Percentiles rank a stretch among this genome's conserved stretches.
Evolutionary conservation across 1,284 basidiomycete genomes (phyloP).

Genomic region (Tilletia caries): DNA sequence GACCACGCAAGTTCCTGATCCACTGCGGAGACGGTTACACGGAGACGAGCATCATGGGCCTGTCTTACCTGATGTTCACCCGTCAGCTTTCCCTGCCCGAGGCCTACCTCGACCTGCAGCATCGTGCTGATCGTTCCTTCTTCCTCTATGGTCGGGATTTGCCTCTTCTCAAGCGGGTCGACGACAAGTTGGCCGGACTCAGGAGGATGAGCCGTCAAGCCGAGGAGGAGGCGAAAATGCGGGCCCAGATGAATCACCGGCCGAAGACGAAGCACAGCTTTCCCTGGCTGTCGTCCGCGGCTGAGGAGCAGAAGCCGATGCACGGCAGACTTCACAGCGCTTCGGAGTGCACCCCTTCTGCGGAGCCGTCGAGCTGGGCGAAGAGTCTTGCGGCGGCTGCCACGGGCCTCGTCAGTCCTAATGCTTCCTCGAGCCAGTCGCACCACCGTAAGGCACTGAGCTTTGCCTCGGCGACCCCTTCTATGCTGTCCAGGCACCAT

Average conservation of each 20-base stretch:
- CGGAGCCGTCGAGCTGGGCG: constrained; percentile 7
- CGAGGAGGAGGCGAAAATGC: constrained; percentile 13
- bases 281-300: constrained; percentile 10
- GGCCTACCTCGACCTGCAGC: constrained; percentile 74
- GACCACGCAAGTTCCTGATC: constrained; percentile 35
- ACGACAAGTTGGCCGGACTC: constrained; percentile 59
- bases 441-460: background rate
- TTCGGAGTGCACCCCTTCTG: background rate
- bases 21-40: constrained; percentile 61
- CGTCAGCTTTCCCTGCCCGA: constrained; percentile 70
- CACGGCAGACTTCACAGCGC: background rate
- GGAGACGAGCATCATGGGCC: constrained; percentile 81
- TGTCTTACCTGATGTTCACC: constrained; percentile 82
- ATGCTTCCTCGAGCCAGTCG: background rate
- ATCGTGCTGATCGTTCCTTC: constrained; percentile 66
- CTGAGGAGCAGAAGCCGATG: background rate
- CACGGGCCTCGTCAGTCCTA: constrained; percentile 13
- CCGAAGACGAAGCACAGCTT: constrained; percentile 15
- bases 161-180: constrained; percentile 70
- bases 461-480: constrained; percentile 6
- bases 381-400: constrained; percentile 10
- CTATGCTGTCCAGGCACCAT: background rate
- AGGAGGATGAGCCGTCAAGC: constrained; percentile 16
- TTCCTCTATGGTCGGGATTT: constrained; percentile 86
- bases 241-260: background rate